Conservation (phyloP, 169 alveolate species). For the Amoebophrya sp. region DNA sequence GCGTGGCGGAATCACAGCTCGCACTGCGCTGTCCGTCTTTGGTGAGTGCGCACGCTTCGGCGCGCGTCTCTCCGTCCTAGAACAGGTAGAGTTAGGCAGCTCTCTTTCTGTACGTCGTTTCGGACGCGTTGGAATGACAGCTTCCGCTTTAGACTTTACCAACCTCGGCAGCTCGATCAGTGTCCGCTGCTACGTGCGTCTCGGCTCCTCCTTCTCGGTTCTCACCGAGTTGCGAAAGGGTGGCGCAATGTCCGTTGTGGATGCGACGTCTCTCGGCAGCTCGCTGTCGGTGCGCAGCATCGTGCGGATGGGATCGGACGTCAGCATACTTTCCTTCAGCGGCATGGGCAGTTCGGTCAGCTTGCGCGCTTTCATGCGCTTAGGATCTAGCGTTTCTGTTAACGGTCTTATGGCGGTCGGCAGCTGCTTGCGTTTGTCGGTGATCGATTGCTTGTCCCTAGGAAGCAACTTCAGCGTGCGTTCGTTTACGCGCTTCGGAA, state of each 20-base stretch:
- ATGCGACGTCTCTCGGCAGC: no score
- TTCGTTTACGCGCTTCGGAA: neutral
- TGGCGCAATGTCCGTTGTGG: no score
- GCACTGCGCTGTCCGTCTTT: neutral
- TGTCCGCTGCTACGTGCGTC: no score
- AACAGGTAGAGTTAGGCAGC: neutral
- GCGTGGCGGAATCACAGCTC: neutral
- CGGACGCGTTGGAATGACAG: neutral
- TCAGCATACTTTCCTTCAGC: neutral
- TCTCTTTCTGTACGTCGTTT: neutral
- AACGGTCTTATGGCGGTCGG: neutral
- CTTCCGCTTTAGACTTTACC: neutral
- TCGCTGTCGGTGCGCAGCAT: neutral
- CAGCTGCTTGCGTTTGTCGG: neutral
- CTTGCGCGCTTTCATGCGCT: neutral
- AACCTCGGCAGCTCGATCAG: slow-evolving; percentile 25
- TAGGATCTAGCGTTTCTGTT: neutral
- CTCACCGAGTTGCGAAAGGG: no score
- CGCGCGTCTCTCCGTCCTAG: slow-evolving; percentile 10
- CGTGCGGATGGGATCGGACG: neutral
- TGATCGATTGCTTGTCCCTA: neutral
- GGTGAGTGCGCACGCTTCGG: neutral
- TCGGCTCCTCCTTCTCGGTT: no score
- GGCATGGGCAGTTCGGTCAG: neutral
- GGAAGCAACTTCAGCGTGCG: neutral